Base-by-base conservation (phyloP, 83 land plant genomes). In the Thuja plicata region DNA sequence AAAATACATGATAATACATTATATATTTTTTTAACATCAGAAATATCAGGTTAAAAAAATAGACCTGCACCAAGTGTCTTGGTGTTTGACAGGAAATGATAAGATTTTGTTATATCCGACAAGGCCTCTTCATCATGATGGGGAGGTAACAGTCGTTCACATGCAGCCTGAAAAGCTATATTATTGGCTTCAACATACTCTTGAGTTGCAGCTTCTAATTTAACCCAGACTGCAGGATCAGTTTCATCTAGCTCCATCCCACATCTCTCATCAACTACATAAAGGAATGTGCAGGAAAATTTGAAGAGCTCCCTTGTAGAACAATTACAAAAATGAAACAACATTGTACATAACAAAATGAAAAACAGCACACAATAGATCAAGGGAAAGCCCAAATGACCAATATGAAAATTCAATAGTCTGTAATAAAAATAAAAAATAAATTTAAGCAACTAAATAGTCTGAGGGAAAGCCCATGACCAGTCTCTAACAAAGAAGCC, bases 221-320 rank as follows among this genome's bases (percentile, higher is more conserved):
- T 96, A 19, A 84, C 90, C 99, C 99, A 98, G 40, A 92, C 92
- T 48, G 95, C 94, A 55, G 99, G 98, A 92, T 98, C 99, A 83
- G 99, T 98, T 92, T 98, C 99, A 93, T 98, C 99, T 76, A 98
- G 91, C 92, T 98, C 99, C 99, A 98, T 98, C 52, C 94, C 99
- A 89, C 96, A 97, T 35, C 99, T 95, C 66, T 98, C 99, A 93
- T 98, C 99, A 92, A 96, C 99, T 98, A 93, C 83, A 78, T 3
- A 57, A 92, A 85, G 35, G 35, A 45, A 86, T 35, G 1, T 5
- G 19, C 16, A 78, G 37, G 81, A 0, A 16, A 84, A 35, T 3
- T 46, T 85, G 21, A 66, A 89, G 34, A 87, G 82, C 27, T 24
- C 76, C 57, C 10, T 38, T 66, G 19, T 62, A 86, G 32, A 52